A percentile compares a stretch with the other conserved stretches of the same genome.
Conservation (phyloP, 192 early-diverging fungal species). For the Thamnidium elegans region DNA sequence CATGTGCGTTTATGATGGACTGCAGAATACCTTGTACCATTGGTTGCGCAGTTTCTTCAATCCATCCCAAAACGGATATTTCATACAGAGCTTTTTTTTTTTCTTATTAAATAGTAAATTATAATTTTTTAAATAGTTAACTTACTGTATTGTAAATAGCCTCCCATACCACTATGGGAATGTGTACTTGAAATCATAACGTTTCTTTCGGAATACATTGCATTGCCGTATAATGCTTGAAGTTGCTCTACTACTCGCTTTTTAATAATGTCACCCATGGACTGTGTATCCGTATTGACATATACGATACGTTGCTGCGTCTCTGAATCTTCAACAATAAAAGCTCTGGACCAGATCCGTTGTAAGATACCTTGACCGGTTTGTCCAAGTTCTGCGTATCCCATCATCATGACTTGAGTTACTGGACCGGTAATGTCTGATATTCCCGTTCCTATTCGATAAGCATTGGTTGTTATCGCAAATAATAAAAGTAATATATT, state of each 20-base stretch:
- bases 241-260: constrained; percentile 20
- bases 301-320: constrained; percentile 17
- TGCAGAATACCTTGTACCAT: constrained; percentile 26
- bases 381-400: constrained; percentile 30
- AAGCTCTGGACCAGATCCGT: constrained; percentile 27
- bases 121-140: background rate
- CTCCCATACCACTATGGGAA: constrained; percentile 34
- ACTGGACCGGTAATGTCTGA: constrained; percentile 31
- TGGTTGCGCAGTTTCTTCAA: constrained; percentile 28
- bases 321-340: constrained; percentile 23
- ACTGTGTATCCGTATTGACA: constrained; percentile 35
- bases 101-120: background rate
- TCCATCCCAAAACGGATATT: constrained; percentile 23
- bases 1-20: constrained; percentile 31
- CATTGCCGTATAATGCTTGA: background rate
- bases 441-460: constrained; percentile 28
- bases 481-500: constrained; percentile 2
- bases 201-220: constrained; percentile 22
- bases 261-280: constrained; percentile 27
- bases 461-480: background rate
- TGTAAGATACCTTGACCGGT: constrained; percentile 26
- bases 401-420: constrained; percentile 34
- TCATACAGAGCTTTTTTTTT: constrained; percentile 26
- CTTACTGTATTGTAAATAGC: constrained; percentile 37
- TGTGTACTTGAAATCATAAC: constrained; percentile 32